phyloP scores from a whole-genome alignment of 163 green algal species.

The Prototheca wickerhamii region DNA sequence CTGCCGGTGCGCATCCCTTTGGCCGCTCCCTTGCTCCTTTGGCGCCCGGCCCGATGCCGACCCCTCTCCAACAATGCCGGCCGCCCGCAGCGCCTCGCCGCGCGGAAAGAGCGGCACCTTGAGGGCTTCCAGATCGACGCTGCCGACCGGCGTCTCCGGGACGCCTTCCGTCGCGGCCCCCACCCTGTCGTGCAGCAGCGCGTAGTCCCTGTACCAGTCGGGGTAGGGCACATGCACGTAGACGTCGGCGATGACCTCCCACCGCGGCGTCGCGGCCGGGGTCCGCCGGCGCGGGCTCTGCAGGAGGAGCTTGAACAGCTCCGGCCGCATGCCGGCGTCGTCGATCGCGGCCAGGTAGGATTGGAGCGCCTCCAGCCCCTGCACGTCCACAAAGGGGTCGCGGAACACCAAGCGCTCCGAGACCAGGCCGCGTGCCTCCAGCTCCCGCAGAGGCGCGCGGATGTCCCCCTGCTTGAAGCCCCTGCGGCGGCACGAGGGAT shows the following conservation, averaged over 20 bases:
- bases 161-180: no score
- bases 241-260: background rate
- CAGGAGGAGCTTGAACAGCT: background rate
- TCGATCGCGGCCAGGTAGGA: background rate
- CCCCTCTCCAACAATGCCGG: no score
- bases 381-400: background rate
- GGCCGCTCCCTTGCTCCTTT: no score
- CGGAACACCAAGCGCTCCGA: background rate
- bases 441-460: background rate
- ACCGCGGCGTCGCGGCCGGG: background rate
- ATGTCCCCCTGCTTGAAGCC: background rate
- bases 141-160: no score
- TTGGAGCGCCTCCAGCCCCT: background rate
- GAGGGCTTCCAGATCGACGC: no score
- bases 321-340: background rate
- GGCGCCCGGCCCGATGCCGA: no score
- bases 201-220: background rate
- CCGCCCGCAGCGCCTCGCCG: no score
- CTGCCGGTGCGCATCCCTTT: no score
- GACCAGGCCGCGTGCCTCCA: background rate
- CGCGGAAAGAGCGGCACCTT: no score
- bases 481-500: no score
- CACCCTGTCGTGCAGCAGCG: background rate
- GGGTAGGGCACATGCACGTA: constrained; percentile 1
- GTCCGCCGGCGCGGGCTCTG: background rate